phyloP scores from a whole-genome alignment of 148 eudicot genomes.

The Rhododendron molle region DNA sequence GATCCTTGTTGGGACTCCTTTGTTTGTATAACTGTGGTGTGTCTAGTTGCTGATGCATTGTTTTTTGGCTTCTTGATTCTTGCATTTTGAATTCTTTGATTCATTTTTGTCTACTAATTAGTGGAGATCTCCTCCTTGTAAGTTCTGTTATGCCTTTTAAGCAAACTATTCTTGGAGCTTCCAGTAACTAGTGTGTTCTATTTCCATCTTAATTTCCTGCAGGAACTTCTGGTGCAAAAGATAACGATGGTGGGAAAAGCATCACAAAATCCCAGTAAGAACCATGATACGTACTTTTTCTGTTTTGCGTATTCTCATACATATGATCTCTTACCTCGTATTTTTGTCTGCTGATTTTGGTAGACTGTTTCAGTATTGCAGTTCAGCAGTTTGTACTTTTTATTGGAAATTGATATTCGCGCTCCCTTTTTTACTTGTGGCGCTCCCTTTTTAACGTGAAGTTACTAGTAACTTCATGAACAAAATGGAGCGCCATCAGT shows the following conservation, averaged over 20 bases:
- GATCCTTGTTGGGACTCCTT: neutral
- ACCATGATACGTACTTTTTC: neutral
- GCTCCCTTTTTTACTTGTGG: too few relatives aligned
- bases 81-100: neutral
- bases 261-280: conserved; percentile 39
- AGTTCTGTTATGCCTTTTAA: neutral
- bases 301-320: neutral
- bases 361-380: neutral
- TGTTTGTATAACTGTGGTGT: neutral
- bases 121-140: neutral
- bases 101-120: neutral
- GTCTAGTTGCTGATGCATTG: conserved; percentile 8
- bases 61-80: neutral
- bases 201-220: conserved; percentile 19
- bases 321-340: neutral
- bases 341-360: neutral
- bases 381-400: neutral
- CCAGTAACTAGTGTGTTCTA: neutral
- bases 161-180: conserved; percentile 4
- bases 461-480: too few relatives aligned
- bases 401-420: too few relatives aligned
- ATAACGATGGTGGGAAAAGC: conserved; percentile 16
- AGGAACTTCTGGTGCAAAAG: conserved; percentile 30
- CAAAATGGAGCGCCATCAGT: too few relatives aligned
- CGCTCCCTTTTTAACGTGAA: too few relatives aligned